A percentile compares a stretch with the other conserved stretches of the same genome.
Evolutionary conservation across 805 yeast species (phyloP).

Genomic region (Brettanomyces naardenensis): DNA sequence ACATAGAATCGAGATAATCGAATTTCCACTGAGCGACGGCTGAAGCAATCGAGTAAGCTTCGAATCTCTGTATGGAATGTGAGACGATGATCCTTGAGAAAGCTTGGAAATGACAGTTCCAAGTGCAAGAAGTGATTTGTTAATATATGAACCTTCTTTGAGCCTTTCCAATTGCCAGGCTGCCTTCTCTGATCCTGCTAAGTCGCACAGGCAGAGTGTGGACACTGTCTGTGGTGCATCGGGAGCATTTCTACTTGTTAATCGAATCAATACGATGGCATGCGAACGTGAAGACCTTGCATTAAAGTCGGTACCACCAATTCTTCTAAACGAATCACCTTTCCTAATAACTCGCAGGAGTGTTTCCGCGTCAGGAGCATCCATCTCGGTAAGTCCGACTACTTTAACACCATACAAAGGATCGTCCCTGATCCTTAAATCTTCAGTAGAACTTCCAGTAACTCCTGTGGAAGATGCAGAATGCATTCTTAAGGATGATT

Average conservation of each 20-base stretch:
- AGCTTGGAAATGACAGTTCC: constrained; percentile 88
- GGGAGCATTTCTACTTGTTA: constrained; percentile 29
- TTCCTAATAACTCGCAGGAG: constrained; percentile 47
- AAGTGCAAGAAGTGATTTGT: constrained; percentile 81
- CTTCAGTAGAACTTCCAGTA: constrained; percentile 25
- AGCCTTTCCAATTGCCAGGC: constrained; percentile 70
- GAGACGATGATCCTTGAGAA: constrained; percentile 32
- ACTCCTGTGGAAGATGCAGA: neutral
- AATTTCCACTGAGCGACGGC: constrained; percentile 84
- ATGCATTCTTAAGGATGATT: neutral
- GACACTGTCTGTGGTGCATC: constrained; percentile 37
- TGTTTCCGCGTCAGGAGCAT: constrained; percentile 50
- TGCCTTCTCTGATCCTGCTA: constrained; percentile 95
- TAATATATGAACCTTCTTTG: constrained; percentile 89
- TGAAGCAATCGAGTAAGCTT: constrained; percentile 84
- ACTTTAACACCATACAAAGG: constrained; percentile 64
- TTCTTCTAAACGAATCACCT: constrained; percentile 72
- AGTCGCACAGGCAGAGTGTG: constrained; percentile 80
- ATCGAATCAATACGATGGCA: constrained; percentile 69
- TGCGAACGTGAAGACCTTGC: constrained; percentile 86
- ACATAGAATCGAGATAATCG: constrained; percentile 79
- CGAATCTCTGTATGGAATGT: constrained; percentile 90
- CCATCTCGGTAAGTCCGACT: constrained; percentile 60
- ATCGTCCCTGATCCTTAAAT: constrained; percentile 75
- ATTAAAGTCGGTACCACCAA: constrained; percentile 87